phyloP scores from a whole-genome alignment of 305 asterid genomes.

The Fraxinus paxiana region DNA sequence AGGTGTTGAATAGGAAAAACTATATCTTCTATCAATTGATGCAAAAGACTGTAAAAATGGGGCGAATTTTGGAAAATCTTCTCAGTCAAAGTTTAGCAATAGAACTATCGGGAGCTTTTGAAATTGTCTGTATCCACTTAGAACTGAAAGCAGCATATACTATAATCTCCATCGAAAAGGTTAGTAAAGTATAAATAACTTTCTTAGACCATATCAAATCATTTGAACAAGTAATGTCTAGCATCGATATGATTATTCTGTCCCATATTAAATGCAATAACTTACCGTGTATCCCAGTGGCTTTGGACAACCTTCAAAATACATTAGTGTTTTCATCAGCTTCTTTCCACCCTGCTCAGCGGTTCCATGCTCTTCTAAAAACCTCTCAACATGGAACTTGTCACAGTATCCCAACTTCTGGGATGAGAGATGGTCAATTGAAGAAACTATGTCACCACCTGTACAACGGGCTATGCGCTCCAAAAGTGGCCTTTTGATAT shows the following conservation, averaged over 20 bases:
- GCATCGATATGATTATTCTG: not conserved
- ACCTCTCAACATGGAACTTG: constrained; percentile 67
- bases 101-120: constrained; percentile 9
- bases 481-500: constrained; percentile 81
- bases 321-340: constrained; percentile 84
- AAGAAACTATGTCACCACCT: constrained; percentile 84
- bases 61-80: not conserved
- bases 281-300: constrained; percentile 96
- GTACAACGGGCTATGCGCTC: constrained; percentile 94
- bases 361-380: constrained; percentile 68
- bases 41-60: not conserved
- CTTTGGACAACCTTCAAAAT: constrained; percentile 94
- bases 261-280: constrained; percentile 17
- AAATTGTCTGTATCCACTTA: not conserved
- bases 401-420: constrained; percentile 82
- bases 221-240: constrained; percentile 9
- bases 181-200: not conserved
- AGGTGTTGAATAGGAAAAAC: constrained; percentile 2
- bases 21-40: not conserved
- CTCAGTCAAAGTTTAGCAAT: constrained; percentile 5
- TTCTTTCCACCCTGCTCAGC: constrained; percentile 75
- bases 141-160: constrained; percentile 3
- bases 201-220: constrained; percentile 1
- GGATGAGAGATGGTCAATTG: constrained; percentile 80
- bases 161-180: constrained; percentile 12